A percentile compares a stretch with the other conserved stretches of the same genome.
phyloP scores from a whole-genome alignment of 1,284 basidiomycete species.

The Paramarasmius palmivorus region DNA sequence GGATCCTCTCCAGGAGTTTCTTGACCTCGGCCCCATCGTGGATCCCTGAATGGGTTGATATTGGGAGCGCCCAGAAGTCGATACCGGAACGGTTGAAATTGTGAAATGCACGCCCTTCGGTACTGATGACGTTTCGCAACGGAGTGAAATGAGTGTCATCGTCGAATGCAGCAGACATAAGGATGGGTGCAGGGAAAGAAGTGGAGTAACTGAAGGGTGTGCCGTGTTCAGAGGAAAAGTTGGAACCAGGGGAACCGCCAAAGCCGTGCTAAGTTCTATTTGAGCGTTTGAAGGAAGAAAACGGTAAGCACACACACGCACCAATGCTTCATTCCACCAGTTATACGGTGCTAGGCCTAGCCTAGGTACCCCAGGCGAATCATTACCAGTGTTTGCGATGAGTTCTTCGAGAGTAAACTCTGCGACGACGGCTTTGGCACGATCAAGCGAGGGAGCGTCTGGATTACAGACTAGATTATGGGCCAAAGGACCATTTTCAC shows the following conservation, averaged over 20 bases:
- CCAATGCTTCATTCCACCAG: constrained; percentile 57
- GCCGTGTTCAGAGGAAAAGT: constrained; percentile 46
- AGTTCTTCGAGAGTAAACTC: constrained; percentile 51
- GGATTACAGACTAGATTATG: constrained; percentile 50
- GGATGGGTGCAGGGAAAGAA: constrained; percentile 76
- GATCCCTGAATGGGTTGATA: constrained; percentile 62
- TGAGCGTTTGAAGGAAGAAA: not conserved
- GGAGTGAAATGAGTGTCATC: constrained; percentile 46
- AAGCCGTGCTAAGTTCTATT: constrained; percentile 45
- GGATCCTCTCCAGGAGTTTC: constrained; percentile 64
- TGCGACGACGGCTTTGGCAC: constrained; percentile 47
- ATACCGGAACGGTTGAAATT: constrained; percentile 46
- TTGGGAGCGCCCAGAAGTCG: constrained; percentile 60
- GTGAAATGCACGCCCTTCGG: constrained; percentile 57
- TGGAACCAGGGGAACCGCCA: constrained; percentile 49
- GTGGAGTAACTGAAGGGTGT: constrained; percentile 52
- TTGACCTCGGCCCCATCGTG: constrained; percentile 63
- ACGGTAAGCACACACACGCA: constrained; percentile 19
- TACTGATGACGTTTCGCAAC: constrained; percentile 52
- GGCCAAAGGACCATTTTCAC: constrained; percentile 42
- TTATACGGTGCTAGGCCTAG: constrained; percentile 52
- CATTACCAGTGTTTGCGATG: constrained; percentile 49
- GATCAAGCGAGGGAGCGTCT: constrained; percentile 41
- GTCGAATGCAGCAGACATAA: constrained; percentile 89
- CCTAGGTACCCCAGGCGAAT: constrained; percentile 49